A percentile compares a stretch with the other conserved stretches of the same genome.
Evolutionary conservation across 2,329 filamentous ascomycete genomes (phyloP).

Genomic region (Conoideocrella luteorostrata): DNA sequence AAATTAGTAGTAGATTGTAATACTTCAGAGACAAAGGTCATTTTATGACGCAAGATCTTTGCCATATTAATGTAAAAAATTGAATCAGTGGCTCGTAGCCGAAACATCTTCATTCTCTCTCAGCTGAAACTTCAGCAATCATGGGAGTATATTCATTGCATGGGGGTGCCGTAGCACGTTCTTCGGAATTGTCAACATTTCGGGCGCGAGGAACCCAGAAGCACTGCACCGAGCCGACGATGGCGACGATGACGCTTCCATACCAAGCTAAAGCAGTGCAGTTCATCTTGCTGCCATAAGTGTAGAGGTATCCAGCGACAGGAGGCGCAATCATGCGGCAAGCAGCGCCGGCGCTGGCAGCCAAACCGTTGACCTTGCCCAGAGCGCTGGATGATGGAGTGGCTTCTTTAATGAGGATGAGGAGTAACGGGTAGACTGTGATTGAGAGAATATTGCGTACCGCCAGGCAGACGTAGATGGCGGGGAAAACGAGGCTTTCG

Average conservation of each 20-base stretch:
- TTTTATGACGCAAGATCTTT: slow-evolving; percentile 1
- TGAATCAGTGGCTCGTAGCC: neutral
- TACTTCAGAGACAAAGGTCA: slow-evolving; percentile 2
- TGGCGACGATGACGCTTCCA: slow-evolving; percentile 50
- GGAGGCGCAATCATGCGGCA: slow-evolving; percentile 64
- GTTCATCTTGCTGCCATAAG: slow-evolving; percentile 49
- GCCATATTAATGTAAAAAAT: neutral
- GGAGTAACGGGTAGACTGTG: slow-evolving; percentile 57
- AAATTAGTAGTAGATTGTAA: slow-evolving; percentile 10
- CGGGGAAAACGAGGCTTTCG: slow-evolving; percentile 41
- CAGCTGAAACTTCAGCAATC: slow-evolving; percentile 25
- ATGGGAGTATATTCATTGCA: slow-evolving; percentile 11
- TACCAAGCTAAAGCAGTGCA: slow-evolving; percentile 60
- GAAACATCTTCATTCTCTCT: slow-evolving; percentile 12
- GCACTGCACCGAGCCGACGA: slow-evolving; percentile 53
- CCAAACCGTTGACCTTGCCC: slow-evolving; percentile 60
- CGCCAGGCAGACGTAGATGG: slow-evolving; percentile 52
- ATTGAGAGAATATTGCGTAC: slow-evolving; percentile 57
- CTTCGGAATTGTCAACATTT: slow-evolving; percentile 21
- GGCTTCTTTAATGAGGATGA: slow-evolving; percentile 63
- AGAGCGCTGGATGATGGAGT: slow-evolving; percentile 50
- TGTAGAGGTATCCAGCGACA: slow-evolving; percentile 57
- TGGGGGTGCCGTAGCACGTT: slow-evolving; percentile 16
- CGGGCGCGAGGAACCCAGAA: slow-evolving; percentile 41
- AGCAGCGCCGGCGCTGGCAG: slow-evolving; percentile 58